Evolutionary conservation across 768 basidiomycete genomes (phyloP).

Genomic region (Kondoa malvinella): DNA sequence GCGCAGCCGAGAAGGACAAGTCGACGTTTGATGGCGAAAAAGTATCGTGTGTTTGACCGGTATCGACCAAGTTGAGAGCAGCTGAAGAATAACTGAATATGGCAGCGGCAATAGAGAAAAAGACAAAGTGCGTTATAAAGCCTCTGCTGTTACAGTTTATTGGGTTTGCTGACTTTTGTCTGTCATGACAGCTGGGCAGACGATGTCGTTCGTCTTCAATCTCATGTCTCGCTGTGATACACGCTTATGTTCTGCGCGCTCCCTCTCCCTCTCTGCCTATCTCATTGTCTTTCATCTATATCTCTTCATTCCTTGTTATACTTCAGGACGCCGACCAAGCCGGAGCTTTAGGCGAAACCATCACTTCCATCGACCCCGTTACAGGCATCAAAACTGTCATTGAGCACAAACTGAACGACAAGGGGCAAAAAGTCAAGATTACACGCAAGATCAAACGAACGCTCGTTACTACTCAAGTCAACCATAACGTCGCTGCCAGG

Average conservation of each 20-base stretch:
- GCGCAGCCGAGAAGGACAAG: no score
- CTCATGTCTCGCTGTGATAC: background rate
- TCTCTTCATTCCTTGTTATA: background rate
- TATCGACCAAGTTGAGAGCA: no score
- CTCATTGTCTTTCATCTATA: background rate
- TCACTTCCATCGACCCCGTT: slow-evolving; percentile 38
- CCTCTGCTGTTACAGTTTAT: no score
- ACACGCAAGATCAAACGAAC: slow-evolving; percentile 61
- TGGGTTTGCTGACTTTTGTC: background rate
- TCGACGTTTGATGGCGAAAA: no score
- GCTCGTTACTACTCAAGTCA: slow-evolving; percentile 79
- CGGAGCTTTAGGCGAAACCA: background rate
- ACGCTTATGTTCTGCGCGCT: background rate
- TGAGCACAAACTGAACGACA: slow-evolving; percentile 70
- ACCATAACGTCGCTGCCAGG: slow-evolving; percentile 80
- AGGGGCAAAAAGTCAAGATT: slow-evolving; percentile 89
- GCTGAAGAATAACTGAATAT: background rate
- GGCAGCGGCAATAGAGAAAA: background rate
- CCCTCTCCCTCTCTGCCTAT: background rate
- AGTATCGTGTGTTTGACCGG: no score
- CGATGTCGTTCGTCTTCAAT: background rate
- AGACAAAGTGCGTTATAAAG: background rate
- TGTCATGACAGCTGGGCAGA: slow-evolving; percentile 5
- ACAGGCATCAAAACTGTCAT: slow-evolving; percentile 73
- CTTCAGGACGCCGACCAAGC: background rate